These are phyloP conservation scores for Lachancea waltii DNA, from an alignment of 805 yeast species.

Conservation along the genomic window DNA sequence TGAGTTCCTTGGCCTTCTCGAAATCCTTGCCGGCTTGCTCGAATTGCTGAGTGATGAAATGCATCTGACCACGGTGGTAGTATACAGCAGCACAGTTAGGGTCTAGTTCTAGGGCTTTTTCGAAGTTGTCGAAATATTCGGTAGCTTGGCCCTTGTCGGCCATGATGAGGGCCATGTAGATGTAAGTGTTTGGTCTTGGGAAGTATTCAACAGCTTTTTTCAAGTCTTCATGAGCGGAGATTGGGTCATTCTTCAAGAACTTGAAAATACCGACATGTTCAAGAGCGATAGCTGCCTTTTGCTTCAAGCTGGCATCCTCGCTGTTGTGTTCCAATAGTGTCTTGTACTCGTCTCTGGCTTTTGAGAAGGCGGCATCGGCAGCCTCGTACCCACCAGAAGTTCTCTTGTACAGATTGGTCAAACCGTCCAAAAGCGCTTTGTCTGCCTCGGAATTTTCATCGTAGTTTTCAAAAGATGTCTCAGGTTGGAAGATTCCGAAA, in stretches of 20 bases:
- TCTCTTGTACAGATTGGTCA: conserved; percentile 46
- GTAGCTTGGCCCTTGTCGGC: conserved; percentile 76
- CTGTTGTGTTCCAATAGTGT: conserved; percentile 21
- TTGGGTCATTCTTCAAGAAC: conserved; percentile 71
- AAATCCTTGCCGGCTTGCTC: conserved; percentile 68
- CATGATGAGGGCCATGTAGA: conserved; percentile 72
- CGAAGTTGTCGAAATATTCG: conserved; percentile 64
- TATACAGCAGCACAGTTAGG: conserved; percentile 73
- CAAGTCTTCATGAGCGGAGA: conserved; percentile 56
- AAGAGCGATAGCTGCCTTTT: conserved; percentile 59
- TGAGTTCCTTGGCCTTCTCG: conserved; percentile 64
- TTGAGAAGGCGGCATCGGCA: conserved; percentile 41
- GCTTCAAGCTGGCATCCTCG: conserved; percentile 26
- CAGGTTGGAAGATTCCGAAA: conserved; percentile 73
- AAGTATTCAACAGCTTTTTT: conserved; percentile 55
- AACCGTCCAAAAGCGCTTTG: conserved; percentile 56
- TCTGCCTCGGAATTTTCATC: conserved; percentile 56
- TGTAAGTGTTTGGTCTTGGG: conserved; percentile 78
- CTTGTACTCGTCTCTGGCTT: conserved; percentile 48
- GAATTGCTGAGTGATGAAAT: conserved; percentile 72
- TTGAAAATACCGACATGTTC: conserved; percentile 80
- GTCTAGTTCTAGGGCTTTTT: conserved; percentile 60
- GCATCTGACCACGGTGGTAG: conserved; percentile 92
- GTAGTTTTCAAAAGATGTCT: conserved; percentile 42
- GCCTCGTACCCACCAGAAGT: conserved; percentile 34